These are phyloP conservation scores for Saksenaea vasiformis DNA, from an alignment of 371 early-diverging fungal genomes.

Conservation along the genomic window DNA sequence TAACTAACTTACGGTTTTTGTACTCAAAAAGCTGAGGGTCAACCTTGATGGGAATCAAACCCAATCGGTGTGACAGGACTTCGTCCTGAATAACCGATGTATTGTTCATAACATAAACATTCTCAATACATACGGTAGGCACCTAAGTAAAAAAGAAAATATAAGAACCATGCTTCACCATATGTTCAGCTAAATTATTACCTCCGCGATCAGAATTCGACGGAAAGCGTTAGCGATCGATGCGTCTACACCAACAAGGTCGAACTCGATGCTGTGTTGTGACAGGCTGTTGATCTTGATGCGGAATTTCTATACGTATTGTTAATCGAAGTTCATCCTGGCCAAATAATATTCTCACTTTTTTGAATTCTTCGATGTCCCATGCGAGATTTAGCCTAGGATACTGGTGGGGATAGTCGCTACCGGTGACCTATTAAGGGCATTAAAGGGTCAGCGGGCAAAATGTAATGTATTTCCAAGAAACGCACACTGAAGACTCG, in stretches of 20 bases:
- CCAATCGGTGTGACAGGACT: conserved; percentile 96
- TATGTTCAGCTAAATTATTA: conserved; percentile 17
- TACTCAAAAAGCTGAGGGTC: conserved; percentile 83
- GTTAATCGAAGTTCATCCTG: background rate
- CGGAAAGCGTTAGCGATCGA: conserved; percentile 97
- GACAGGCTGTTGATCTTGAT: conserved; percentile 71
- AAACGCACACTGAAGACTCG: conserved; percentile 58
- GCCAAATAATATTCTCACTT: conserved; percentile 41
- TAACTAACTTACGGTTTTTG: conserved; percentile 50
- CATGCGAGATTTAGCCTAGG: conserved; percentile 58
- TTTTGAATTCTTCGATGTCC: conserved; percentile 64
- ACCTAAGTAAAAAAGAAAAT: conserved; percentile 49
- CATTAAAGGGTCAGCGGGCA: background rate
- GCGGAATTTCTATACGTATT: conserved; percentile 54
- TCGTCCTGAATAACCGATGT: conserved; percentile 97
- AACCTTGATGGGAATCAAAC: conserved; percentile 94
- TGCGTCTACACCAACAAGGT: conserved; percentile 92
- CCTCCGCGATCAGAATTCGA: conserved; percentile 94
- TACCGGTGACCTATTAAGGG: conserved; percentile 55
- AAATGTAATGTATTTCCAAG: background rate
- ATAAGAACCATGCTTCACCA: background rate
- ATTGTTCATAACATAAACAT: conserved; percentile 94
- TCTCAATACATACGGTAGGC: conserved; percentile 98
- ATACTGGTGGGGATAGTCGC: conserved; percentile 66
- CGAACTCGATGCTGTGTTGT: conserved; percentile 88